These are phyloP conservation scores for Globisporangium viniferum DNA, from an alignment of 352 stramenopile genomes.

Conservation along the genomic window DNA sequence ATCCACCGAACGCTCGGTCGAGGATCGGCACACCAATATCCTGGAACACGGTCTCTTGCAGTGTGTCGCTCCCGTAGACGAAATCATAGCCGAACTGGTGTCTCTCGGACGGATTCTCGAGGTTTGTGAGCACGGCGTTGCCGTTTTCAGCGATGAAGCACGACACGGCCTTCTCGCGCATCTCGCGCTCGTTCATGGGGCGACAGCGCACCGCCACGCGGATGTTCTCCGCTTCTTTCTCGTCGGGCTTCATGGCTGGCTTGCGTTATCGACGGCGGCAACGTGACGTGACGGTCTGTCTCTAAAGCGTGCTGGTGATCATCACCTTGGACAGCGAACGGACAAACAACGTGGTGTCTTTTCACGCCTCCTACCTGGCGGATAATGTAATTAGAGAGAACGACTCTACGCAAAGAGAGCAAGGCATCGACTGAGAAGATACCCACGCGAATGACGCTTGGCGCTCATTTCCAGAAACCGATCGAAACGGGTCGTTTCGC, in stretches of 20 bases:
- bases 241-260: conserved; percentile 59
- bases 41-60: conserved; percentile 70
- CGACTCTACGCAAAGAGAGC: neutral
- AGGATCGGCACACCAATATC: conserved; percentile 80
- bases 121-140: conserved; percentile 78
- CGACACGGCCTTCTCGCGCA: conserved; percentile 64
- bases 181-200: conserved; percentile 89
- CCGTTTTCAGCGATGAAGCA: conserved; percentile 73
- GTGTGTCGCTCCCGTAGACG: conserved; percentile 79
- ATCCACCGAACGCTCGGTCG: conserved; percentile 78
- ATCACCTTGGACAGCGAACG: neutral
- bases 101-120: conserved; percentile 74
- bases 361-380: neutral
- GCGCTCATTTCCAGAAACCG: neutral
- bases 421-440: neutral
- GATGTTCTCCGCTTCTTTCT: conserved; percentile 88
- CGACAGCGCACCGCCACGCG: conserved; percentile 89
- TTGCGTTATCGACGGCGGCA: neutral
- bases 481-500: neutral
- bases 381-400: neutral
- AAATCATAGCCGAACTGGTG: conserved; percentile 89
- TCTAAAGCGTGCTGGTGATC: neutral
- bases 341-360: no score
- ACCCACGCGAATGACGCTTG: neutral
- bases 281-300: neutral